Evolutionary conservation across 2,329 filamentous ascomycete species (phyloP).

Genomic region (Trichoderma harzianum): DNA sequence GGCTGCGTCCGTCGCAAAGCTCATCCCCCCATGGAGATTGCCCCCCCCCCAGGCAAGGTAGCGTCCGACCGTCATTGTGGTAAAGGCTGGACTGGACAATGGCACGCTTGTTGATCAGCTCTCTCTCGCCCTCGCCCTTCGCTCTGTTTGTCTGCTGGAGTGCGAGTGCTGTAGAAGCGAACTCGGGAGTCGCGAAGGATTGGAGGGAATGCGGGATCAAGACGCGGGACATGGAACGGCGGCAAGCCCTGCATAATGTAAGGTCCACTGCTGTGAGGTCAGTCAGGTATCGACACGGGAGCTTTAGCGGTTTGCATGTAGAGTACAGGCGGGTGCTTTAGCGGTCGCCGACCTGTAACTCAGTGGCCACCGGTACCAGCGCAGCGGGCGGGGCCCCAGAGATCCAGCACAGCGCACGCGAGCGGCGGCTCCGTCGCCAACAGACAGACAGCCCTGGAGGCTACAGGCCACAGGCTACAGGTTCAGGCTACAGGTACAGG

Average conservation of each 20-base stretch:
- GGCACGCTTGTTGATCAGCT: not conserved
- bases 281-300: not conserved
- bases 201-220: not conserved
- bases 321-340: not conserved
- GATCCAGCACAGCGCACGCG: slow-evolving; percentile 15
- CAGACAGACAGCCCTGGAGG: not conserved
- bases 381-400: slow-evolving; percentile 14
- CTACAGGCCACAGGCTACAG: not conserved
- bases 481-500: not conserved
- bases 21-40: slow-evolving; percentile 4
- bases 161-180: too few relatives aligned
- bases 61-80: slow-evolving; percentile 5
- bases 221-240: not conserved
- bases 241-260: not conserved
- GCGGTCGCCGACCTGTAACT: not conserved
- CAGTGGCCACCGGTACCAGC: not conserved
- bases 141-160: not conserved
- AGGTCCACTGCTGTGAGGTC: not conserved
- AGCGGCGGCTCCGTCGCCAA: slow-evolving; percentile 8
- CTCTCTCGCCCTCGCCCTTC: not conserved
- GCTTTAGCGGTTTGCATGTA: not conserved
- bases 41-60: not conserved
- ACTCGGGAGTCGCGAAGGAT: not conserved
- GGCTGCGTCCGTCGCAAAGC: slow-evolving; percentile 26
- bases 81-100: not conserved